These are phyloP conservation scores for Ricinus communis DNA, from an alignment of 345 rosid genomes.

Conservation along the genomic window DNA sequence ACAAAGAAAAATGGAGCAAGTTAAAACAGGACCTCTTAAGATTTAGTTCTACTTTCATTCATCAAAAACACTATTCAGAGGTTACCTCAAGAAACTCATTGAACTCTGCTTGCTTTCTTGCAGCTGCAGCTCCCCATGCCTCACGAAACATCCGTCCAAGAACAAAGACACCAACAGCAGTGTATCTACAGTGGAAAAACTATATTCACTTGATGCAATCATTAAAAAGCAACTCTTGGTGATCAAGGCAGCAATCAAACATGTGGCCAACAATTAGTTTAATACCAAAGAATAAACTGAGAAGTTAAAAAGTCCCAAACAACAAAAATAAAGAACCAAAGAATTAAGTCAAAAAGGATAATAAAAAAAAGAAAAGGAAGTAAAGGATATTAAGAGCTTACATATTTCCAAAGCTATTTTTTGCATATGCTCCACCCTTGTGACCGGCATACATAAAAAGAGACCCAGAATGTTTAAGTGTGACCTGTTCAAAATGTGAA, in stretches of 20 bases:
- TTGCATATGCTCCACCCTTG: slow-evolving; percentile 97
- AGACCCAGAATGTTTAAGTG: slow-evolving; percentile 96
- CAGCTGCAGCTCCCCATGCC: slow-evolving; percentile 85
- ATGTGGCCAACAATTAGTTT: neutral
- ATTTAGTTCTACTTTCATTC: neutral
- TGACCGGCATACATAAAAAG: slow-evolving; percentile 96
- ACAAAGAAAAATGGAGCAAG: neutral
- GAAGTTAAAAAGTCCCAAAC: neutral
- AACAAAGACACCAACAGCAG: slow-evolving; percentile 97
- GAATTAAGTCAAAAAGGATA: neutral
- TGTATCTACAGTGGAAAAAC: slow-evolving; percentile 52
- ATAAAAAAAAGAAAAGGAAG: neutral
- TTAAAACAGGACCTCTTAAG: neutral
- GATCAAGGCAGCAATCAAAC: slow-evolving; percentile 1
- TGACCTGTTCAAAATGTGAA: slow-evolving; percentile 55
- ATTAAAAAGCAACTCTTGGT: neutral
- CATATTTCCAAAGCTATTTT: slow-evolving; percentile 97
- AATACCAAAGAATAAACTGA: neutral
- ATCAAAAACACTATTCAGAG: slow-evolving; percentile 5
- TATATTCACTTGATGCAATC: neutral
- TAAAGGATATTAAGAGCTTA: slow-evolving; percentile 31
- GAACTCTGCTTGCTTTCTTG: slow-evolving; percentile 65
- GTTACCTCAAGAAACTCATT: slow-evolving; percentile 88
- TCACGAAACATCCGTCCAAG: slow-evolving; percentile 83
- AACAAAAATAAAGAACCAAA: neutral